Conservation (phyloP, 2,329 filamentous ascomycete genomes). For the Pseudocercospora musae region DNA sequence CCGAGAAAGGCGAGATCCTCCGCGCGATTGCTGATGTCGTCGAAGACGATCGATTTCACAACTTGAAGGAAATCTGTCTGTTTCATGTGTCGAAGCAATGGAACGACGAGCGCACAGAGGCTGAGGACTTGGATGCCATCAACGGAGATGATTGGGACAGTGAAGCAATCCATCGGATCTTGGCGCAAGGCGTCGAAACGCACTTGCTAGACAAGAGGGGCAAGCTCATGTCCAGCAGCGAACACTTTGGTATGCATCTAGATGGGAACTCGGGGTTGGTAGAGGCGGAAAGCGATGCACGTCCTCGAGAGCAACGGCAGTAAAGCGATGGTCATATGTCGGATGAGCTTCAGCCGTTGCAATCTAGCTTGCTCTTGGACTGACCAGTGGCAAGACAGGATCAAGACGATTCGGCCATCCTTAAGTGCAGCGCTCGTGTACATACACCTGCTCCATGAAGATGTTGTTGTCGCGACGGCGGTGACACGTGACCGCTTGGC, state of each 20-base stretch:
- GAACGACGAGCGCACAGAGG: not conserved
- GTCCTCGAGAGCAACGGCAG: not conserved
- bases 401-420: not conserved
- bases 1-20: not conserved
- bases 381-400: not conserved
- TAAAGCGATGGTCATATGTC: not conserved
- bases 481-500: not conserved
- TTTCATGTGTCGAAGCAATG: not conserved
- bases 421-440: not conserved
- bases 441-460: not conserved
- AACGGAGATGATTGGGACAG: not conserved
- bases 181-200: not conserved
- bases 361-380: not conserved
- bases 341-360: not conserved
- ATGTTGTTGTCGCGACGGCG: not conserved
- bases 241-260: slow-evolving; percentile 1
- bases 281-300: not conserved
- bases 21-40: not conserved
- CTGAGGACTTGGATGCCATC: not conserved
- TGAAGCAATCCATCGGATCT: not conserved
- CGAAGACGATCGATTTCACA: not conserved
- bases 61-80: slow-evolving; percentile 2
- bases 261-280: not conserved
- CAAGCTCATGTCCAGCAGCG: not conserved
- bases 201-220: not conserved